These are phyloP conservation scores for Angophora floribunda DNA, from an alignment of 345 rosid genomes.

Conservation along the genomic window DNA sequence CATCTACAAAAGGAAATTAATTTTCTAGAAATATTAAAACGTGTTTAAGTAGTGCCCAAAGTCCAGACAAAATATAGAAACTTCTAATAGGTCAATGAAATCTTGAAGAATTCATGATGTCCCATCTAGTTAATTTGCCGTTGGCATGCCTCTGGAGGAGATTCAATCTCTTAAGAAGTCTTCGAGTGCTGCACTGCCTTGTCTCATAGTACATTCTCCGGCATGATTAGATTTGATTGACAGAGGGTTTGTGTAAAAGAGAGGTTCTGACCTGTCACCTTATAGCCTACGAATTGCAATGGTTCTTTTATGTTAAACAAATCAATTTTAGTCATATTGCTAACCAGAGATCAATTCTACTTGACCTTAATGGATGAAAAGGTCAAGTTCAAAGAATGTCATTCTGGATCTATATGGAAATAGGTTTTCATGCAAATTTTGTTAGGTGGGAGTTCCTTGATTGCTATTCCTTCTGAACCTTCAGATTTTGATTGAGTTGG, in stretches of 20 bases:
- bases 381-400: not conserved
- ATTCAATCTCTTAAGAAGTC: not conserved
- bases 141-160: not conserved
- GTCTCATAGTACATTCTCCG: not conserved
- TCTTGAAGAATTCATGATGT: not conserved
- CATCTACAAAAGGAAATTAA: not conserved
- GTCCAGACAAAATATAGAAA: not conserved
- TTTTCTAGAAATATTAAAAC: not conserved
- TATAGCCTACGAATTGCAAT: not conserved
- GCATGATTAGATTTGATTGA: not conserved
- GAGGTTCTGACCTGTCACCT: not conserved
- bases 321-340: not conserved
- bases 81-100: not conserved
- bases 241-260: not conserved
- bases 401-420: not conserved
- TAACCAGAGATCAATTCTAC: not conserved
- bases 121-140: not conserved
- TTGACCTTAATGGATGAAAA: not conserved
- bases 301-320: not conserved
- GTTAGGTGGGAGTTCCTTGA: not conserved
- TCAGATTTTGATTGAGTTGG: not conserved
- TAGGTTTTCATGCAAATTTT: not conserved
- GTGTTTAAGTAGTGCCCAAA: not conserved
- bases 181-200: not conserved
- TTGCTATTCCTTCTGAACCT: not conserved